A percentile compares a stretch with the other conserved stretches of the same genome.
These are phyloP conservation scores for Ogataea salicorniae DNA, from an alignment of 805 yeast species.

Conservation along the genomic window DNA sequence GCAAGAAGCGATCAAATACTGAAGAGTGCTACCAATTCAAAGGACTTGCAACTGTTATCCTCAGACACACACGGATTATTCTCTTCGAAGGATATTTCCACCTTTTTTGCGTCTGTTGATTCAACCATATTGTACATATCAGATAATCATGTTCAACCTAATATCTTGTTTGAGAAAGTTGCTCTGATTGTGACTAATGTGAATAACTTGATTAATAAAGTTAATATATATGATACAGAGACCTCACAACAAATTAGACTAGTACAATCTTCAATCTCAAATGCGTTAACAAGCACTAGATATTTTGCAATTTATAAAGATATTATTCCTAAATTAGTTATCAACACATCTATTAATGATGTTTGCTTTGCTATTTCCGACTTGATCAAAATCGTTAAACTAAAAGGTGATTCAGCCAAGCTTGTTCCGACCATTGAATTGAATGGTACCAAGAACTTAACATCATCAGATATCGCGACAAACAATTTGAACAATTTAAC, in stretches of 20 bases:
- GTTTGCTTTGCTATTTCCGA: constrained; percentile 62
- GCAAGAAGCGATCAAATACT: constrained; percentile 29
- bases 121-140: constrained; percentile 31
- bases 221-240: constrained; percentile 25
- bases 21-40: neutral
- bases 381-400: neutral
- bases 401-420: neutral
- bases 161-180: constrained; percentile 45
- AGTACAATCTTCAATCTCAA: constrained; percentile 65
- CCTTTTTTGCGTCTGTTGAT: constrained; percentile 46
- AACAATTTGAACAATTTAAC: neutral
- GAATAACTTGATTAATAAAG: constrained; percentile 32
- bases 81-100: constrained; percentile 32
- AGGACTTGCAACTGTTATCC: neutral
- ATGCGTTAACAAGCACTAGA: constrained; percentile 70
- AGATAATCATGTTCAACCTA: constrained; percentile 27
- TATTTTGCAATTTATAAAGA: constrained; percentile 60
- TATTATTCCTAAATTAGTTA: constrained; percentile 63
- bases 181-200: constrained; percentile 45
- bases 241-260: constrained; percentile 36
- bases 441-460: no score
- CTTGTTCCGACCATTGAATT: no score
- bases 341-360: constrained; percentile 75
- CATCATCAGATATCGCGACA: neutral
- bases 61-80: constrained; percentile 5